Conservation (phyloP, 1,284 basidiomycete species). For the Rhizoctonia solani region DNA sequence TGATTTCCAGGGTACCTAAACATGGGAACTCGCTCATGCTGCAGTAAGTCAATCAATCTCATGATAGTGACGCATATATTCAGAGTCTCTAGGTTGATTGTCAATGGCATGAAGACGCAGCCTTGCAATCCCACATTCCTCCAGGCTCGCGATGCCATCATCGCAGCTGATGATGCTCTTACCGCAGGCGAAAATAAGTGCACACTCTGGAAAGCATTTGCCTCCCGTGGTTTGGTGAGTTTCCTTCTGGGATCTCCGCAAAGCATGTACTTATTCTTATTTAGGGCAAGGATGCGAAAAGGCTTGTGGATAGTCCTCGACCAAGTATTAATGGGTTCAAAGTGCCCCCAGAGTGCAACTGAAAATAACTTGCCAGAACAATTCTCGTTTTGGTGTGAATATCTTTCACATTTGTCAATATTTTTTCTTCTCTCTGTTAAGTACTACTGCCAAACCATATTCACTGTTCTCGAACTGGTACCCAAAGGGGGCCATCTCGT, state of each 20-base stretch:
- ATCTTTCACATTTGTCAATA: too few relatives aligned
- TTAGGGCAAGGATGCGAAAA: conserved; percentile 27
- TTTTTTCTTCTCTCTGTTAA: too few relatives aligned
- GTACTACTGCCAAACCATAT: too few relatives aligned
- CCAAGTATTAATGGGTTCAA: conserved; percentile 33
- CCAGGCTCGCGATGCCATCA: conserved; percentile 88
- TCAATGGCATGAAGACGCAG: conserved; percentile 59
- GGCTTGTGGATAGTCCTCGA: not conserved
- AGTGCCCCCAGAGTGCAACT: conserved; percentile 19
- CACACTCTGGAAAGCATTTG: conserved; percentile 86
- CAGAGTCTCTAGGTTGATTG: conserved; percentile 49
- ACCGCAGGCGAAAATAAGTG: conserved; percentile 94
- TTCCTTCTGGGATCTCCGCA: not conserved
- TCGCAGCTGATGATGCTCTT: conserved; percentile 85
- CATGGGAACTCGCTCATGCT: conserved; percentile 57
- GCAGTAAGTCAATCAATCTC: conserved; percentile 42
- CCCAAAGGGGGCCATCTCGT: too few relatives aligned
- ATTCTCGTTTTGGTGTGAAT: too few relatives aligned
- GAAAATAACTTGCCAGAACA: not conserved
- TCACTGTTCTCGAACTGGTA: too few relatives aligned
- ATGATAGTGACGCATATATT: not conserved
- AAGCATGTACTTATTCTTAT: not conserved
- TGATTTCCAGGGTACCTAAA: conserved; percentile 51
- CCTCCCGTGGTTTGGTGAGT: conserved; percentile 68
- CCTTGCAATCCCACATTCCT: conserved; percentile 83